Base-by-base conservation (phyloP, 106 monocot genomes). In the Ottelia alismoides region DNA sequence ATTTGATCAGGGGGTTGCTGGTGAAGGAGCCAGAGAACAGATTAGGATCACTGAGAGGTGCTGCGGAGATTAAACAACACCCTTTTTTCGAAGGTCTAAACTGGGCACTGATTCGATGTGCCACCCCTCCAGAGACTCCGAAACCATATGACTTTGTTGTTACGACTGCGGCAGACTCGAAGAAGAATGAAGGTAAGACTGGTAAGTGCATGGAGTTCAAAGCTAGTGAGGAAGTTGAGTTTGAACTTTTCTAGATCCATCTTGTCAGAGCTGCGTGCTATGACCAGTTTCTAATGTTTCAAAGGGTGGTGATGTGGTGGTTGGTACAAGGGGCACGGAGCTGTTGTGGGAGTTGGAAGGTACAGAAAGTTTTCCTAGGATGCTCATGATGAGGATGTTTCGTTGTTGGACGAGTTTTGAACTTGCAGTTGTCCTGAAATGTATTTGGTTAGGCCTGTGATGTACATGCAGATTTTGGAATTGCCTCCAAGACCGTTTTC, bases 1-100 rank as follows among this genome's bases (percentile, higher is more conserved):
- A 22, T 25, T 49, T 62, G 48, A 47, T 62, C 62, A 27, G 62
- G 17, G 62, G 71, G 25, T 26, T 86, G 29, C 74, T 86, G 4
- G 58, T 71, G 20, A 86, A 86, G 61, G 76, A 80, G 25, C 85
- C 80, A 43, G 85, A 68, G 45, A 31, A 61, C 49, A 70, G 80
- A 51, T 45, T 85, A 22, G 85, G 85, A 45, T 73, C 80, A 19
- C 62, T 57, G 20, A 73, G 63, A 62, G 85, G 85, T 2, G 85
- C 85, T n/a, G 73, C 85, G 60, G 85, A 85, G 53, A 85, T 85
- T 35, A 85, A 85, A 65, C 73, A 68, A 52, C 85, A 85, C 22
- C 56, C 70, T 0, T 85, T 80, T 58, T 85, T 85, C 40, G 64
- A 70, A 1, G 85, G 80, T 12, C 52, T 85, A 9, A 85, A 85